Evolutionary conservation across 768 basidiomycete species (phyloP).

Genomic region (Polyporus arcularius): DNA sequence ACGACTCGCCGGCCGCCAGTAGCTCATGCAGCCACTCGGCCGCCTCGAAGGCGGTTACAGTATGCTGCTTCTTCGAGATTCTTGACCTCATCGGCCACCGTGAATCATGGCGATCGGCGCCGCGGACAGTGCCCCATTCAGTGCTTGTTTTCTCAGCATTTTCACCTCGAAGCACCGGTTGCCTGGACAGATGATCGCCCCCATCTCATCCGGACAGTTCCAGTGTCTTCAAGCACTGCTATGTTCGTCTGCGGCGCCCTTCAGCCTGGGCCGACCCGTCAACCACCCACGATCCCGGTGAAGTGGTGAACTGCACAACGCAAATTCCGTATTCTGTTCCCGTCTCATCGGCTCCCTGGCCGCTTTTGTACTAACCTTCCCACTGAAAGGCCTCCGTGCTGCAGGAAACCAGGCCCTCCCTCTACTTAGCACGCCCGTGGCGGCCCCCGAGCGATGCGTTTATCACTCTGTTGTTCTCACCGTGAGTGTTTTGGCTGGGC

Average conservation of each 20-base stretch:
- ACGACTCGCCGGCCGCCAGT: too few relatives aligned
- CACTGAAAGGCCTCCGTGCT: background rate
- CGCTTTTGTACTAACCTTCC: slow-evolving; percentile 6
- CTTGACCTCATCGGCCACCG: background rate
- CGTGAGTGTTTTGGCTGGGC: background rate
- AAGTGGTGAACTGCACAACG: background rate
- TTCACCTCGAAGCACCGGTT: background rate
- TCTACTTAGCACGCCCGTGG: background rate
- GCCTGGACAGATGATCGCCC: background rate
- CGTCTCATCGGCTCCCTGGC: slow-evolving; percentile 12
- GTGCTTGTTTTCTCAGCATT: background rate
- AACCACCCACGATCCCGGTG: background rate
- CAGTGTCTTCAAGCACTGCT: background rate
- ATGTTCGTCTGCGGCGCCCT: slow-evolving; percentile 3
- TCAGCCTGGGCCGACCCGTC: background rate
- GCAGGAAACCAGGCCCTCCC: background rate
- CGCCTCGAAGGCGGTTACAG: too few relatives aligned
- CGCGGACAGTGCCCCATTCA: background rate
- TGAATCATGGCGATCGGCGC: background rate
- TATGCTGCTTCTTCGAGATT: background rate
- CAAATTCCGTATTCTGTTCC: background rate
- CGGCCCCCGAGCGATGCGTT: slow-evolving; percentile 8
- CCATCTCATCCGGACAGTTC: background rate
- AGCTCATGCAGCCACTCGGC: too few relatives aligned
- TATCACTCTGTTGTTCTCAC: background rate